A percentile compares a stretch with the other conserved stretches of the same genome.
Evolutionary conservation across 2,329 filamentous ascomycete species (phyloP).

Genomic region (Fusarium praegraminearum): DNA sequence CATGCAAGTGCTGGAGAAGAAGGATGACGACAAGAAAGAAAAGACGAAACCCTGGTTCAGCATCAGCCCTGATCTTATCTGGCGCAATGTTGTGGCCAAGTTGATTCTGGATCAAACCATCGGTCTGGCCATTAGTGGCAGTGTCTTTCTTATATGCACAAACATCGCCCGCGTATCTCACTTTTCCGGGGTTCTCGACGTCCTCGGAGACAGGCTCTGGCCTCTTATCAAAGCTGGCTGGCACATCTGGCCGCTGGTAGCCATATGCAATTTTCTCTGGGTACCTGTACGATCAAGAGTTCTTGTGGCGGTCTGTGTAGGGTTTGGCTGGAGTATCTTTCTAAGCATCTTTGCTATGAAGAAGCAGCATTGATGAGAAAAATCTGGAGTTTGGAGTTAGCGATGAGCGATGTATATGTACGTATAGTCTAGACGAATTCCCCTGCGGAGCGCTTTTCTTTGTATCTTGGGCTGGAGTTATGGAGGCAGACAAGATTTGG

Average conservation of each 20-base stretch:
- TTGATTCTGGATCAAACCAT: slow-evolving; percentile 54
- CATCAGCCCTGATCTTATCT: slow-evolving; percentile 49
- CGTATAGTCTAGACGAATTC: slow-evolving; percentile 15
- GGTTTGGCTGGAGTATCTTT: slow-evolving; percentile 55
- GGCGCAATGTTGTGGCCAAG: slow-evolving; percentile 52
- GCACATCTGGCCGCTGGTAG: slow-evolving; percentile 55
- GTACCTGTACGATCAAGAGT: slow-evolving; percentile 54
- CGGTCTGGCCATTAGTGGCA: slow-evolving; percentile 52
- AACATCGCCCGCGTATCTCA: slow-evolving; percentile 51
- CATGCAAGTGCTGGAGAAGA: slow-evolving; percentile 40
- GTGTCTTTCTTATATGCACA: slow-evolving; percentile 53
- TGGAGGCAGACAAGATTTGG: neutral
- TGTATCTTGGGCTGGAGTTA: slow-evolving; percentile 18
- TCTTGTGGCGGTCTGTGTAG: slow-evolving; percentile 53
- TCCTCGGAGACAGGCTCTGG: slow-evolving; percentile 48
- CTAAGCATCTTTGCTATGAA: slow-evolving; percentile 52
- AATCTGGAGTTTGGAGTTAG: slow-evolving; percentile 15
- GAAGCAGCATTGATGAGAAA: slow-evolving; percentile 13
- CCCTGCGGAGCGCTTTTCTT: slow-evolving; percentile 23
- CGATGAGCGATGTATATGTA: neutral
- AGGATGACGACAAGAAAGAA: slow-evolving; percentile 37
- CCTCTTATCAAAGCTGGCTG: slow-evolving; percentile 52
- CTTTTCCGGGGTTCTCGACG: slow-evolving; percentile 41
- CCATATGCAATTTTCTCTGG: slow-evolving; percentile 53
- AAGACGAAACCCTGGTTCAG: slow-evolving; percentile 30